A percentile compares a stretch with the other conserved stretches of the same genome.
These are phyloP conservation scores for Chrysosporium queenslandicum DNA, from an alignment of 2,329 filamentous ascomycete genomes.

Conservation along the genomic window DNA sequence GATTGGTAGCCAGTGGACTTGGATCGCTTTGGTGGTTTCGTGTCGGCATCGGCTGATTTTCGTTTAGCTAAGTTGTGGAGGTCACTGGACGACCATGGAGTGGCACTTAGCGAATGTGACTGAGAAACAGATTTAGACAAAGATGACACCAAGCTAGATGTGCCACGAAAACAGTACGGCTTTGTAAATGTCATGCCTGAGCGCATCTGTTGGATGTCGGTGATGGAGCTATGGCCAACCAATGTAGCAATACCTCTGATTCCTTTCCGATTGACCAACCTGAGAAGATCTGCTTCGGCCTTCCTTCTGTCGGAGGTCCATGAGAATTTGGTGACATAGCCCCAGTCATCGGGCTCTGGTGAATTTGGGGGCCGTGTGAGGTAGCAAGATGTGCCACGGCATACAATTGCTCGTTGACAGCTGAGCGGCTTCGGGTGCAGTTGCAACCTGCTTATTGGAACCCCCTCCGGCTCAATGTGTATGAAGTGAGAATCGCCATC, in stretches of 20 bases:
- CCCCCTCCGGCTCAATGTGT: neutral
- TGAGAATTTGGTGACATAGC: slow-evolving; percentile 26
- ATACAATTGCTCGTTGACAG: slow-evolving; percentile 19
- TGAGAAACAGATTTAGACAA: slow-evolving; percentile 9
- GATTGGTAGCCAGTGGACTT: slow-evolving; percentile 1
- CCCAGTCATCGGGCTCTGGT: slow-evolving; percentile 15
- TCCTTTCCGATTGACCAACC: slow-evolving; percentile 20
- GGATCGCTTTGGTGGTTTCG: slow-evolving; percentile 8
- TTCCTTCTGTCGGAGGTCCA: slow-evolving; percentile 25
- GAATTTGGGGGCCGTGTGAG: slow-evolving; percentile 8
- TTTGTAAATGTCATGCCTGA: slow-evolving; percentile 21
- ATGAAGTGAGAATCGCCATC: slow-evolving; percentile 11
- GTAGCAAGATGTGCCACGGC: slow-evolving; percentile 22
- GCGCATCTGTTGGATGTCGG: slow-evolving; percentile 22
- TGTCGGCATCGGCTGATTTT: neutral
- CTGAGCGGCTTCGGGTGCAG: slow-evolving; percentile 7
- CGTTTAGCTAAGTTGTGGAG: neutral
- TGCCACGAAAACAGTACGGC: slow-evolving; percentile 15
- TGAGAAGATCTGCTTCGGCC: slow-evolving; percentile 23
- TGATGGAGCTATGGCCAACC: slow-evolving; percentile 23
- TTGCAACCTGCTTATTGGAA: neutral
- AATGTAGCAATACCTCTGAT: slow-evolving; percentile 23
- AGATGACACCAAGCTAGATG: slow-evolving; percentile 6
- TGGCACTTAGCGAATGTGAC: neutral
- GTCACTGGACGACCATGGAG: neutral